Evolutionary conservation across 768 basidiomycete species (phyloP).

Genomic region (Podaxis sp.): DNA sequence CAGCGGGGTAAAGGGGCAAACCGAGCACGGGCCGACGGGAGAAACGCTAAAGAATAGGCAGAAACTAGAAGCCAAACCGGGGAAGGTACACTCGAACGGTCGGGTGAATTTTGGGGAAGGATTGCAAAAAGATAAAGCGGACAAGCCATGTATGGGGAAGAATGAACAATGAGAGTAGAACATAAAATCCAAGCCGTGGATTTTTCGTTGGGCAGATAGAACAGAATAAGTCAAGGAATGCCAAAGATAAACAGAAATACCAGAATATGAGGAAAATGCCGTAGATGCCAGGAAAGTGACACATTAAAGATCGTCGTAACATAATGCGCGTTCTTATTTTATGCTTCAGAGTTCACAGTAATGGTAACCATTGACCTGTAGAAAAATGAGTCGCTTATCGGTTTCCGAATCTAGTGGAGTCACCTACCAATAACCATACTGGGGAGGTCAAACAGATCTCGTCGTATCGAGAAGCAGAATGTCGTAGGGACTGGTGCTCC

Average conservation of each 20-base stretch:
- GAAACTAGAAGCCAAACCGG: neutral
- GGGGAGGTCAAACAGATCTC: constrained; percentile 90
- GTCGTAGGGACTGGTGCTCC: constrained; percentile 87
- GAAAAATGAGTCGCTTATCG: neutral
- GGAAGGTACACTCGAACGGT: neutral
- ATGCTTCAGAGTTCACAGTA: constrained; percentile 47
- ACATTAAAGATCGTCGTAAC: constrained; percentile 22
- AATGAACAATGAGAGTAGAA: neutral
- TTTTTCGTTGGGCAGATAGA: neutral
- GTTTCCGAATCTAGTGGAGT: neutral
- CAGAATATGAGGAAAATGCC: constrained; percentile 10
- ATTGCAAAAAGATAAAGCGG: constrained; percentile 3
- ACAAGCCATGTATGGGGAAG: neutral
- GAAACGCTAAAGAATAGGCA: neutral
- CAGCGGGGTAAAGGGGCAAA: neutral
- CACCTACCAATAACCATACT: constrained; percentile 81
- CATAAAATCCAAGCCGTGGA: neutral
- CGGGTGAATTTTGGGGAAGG: neutral
- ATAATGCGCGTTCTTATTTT: constrained; percentile 12
- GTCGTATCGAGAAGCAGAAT: constrained; percentile 93
- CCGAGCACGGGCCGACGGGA: neutral
- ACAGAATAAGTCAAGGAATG: constrained; percentile 11
- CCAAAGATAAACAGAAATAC: constrained; percentile 7
- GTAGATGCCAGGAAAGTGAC: constrained; percentile 16
- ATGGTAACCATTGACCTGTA: constrained; percentile 84